These are phyloP conservation scores for Fusarium temperatum DNA, from an alignment of 2,329 filamentous ascomycete genomes.

Conservation along the genomic window DNA sequence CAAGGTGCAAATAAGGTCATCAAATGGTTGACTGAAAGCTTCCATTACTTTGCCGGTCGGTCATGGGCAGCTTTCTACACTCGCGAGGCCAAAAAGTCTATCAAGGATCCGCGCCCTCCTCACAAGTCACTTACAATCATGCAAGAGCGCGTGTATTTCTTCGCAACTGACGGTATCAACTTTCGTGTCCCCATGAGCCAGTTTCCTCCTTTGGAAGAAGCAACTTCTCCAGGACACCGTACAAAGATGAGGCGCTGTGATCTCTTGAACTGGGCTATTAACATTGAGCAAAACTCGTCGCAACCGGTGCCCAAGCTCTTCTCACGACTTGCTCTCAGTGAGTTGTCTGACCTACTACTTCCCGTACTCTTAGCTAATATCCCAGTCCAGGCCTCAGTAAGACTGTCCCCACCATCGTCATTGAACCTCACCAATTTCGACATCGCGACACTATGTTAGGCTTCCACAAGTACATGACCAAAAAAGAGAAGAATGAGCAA, in stretches of 20 bases:
- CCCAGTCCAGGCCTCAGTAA: slow-evolving; percentile 59
- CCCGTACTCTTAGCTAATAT: not conserved
- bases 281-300: slow-evolving; percentile 52
- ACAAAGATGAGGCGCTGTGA: slow-evolving; percentile 49
- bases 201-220: slow-evolving; percentile 41
- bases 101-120: slow-evolving; percentile 43
- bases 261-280: slow-evolving; percentile 64
- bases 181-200: slow-evolving; percentile 43
- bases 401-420: slow-evolving; percentile 56
- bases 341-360: not conserved
- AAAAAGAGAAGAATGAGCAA: slow-evolving; percentile 52
- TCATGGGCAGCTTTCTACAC: slow-evolving; percentile 59
- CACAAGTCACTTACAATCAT: slow-evolving; percentile 30
- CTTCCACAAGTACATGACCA: slow-evolving; percentile 64
- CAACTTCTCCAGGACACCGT: slow-evolving; percentile 31
- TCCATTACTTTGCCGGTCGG: slow-evolving; percentile 57
- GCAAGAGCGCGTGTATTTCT: slow-evolving; percentile 61
- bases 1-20: slow-evolving; percentile 44
- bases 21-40: slow-evolving; percentile 40
- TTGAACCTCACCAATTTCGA: slow-evolving; percentile 58
- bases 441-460: slow-evolving; percentile 19
- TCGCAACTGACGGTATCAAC: slow-evolving; percentile 61
- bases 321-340: slow-evolving; percentile 65
- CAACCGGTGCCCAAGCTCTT: slow-evolving; percentile 66
- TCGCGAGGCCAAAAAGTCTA: slow-evolving; percentile 51